Conservation (phyloP, 2,329 filamentous ascomycete genomes). For the Cladosporium sp. region DNA sequence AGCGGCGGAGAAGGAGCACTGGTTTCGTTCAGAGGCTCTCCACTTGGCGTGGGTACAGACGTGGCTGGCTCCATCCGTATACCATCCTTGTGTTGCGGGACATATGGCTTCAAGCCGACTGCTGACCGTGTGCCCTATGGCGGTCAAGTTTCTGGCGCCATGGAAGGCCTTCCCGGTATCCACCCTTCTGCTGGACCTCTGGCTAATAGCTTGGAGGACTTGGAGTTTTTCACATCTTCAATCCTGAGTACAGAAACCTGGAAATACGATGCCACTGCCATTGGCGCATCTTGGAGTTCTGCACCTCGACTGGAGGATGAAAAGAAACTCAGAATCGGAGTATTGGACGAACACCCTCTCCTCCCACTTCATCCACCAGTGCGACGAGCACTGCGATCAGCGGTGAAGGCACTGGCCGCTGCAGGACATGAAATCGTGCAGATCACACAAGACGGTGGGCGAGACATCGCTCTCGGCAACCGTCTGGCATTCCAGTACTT, state of each 20-base stretch:
- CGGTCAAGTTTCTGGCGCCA: conserved; percentile 44
- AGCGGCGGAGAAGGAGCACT: conserved; percentile 56
- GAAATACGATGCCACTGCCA: not conserved
- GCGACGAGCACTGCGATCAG: not conserved
- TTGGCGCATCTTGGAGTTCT: not conserved
- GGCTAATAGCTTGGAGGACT: conserved; percentile 51
- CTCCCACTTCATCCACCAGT: not conserved
- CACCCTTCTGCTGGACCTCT: conserved; percentile 52
- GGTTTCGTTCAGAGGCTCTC: conserved; percentile 48
- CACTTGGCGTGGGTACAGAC: conserved; percentile 56
- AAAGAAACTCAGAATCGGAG: not conserved
- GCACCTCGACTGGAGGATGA: not conserved
- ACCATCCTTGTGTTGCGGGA: conserved; percentile 51
- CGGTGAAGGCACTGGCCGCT: not conserved
- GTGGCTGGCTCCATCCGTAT: conserved; percentile 56
- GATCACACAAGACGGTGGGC: not conserved
- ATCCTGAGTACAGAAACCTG: not conserved
- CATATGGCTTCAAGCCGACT: conserved; percentile 50
- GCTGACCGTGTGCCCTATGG: conserved; percentile 53
- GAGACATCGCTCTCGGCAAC: not conserved
- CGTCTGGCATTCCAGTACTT: not conserved
- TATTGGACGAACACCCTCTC: not conserved
- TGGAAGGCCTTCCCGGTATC: conserved; percentile 48
- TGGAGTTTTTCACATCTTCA: conserved; percentile 51
- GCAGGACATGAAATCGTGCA: not conserved